phyloP scores from a whole-genome alignment of 768 basidiomycete species.

The Daedaleopsis nitida region DNA sequence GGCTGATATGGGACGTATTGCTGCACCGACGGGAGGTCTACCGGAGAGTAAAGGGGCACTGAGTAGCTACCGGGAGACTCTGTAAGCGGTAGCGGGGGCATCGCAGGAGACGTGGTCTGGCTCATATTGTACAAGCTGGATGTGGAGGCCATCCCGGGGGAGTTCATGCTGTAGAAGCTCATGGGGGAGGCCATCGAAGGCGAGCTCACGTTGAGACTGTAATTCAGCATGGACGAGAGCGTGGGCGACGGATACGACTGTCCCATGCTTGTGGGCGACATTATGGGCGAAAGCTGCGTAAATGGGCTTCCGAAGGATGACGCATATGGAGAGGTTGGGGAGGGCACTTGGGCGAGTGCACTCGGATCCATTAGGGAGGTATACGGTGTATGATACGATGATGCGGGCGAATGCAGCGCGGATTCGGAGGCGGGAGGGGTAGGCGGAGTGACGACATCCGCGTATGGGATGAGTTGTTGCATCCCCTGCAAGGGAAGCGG shows the following conservation, averaged over 20 bases:
- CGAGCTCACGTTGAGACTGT: not conserved
- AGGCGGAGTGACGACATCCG: not conserved
- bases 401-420: not conserved
- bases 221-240: not conserved
- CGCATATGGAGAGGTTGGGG: not conserved
- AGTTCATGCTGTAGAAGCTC: not conserved
- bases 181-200: not conserved
- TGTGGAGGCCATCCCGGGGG: not conserved
- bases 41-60: not conserved
- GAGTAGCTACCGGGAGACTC: not conserved
- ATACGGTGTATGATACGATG: not conserved
- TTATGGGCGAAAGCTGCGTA: not conserved
- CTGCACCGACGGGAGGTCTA: not conserved
- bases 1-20: too few relatives aligned
- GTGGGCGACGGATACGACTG: not conserved
- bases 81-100: not conserved
- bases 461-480: not conserved
- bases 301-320: not conserved
- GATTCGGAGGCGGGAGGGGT: not conserved
- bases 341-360: not conserved
- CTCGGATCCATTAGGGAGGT: not conserved
- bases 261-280: not conserved
- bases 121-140: not conserved
- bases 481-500: conserved; percentile 5
- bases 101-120: not conserved